Conservation (phyloP, 352 stramenopile species). For the Phytophthora uliginosa region DNA sequence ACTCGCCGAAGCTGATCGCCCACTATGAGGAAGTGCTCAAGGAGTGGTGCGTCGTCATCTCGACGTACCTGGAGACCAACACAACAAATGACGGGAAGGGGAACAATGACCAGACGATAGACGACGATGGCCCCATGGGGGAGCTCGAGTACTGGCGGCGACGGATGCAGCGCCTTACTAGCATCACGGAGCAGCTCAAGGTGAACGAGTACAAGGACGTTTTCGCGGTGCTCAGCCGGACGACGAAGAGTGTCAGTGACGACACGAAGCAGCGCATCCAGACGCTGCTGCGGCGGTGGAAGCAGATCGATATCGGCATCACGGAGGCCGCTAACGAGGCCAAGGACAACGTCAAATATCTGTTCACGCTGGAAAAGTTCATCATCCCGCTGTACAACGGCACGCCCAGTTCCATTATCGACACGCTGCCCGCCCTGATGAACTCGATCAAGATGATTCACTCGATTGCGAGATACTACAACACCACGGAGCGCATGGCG, state of each 20-base stretch:
- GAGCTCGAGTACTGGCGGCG: conserved; percentile 98
- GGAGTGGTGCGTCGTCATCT: conserved; percentile 98
- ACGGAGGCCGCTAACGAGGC: conserved; percentile 98
- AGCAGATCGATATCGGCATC: conserved; percentile 99
- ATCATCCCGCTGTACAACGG: conserved; percentile 92
- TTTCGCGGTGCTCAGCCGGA: conserved; percentile 92
- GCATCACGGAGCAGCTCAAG: conserved; percentile 99
- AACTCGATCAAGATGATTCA: conserved; percentile 99
- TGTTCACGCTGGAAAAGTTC: conserved; percentile 99
- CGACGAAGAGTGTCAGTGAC: conserved; percentile 87
- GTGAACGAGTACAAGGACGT: conserved; percentile 97
- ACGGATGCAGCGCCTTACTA: conserved; percentile 98
- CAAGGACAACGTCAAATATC: conserved; percentile 99
- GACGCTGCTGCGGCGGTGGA: conserved; percentile 96
- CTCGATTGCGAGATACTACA: conserved; percentile 99
- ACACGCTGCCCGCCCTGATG: conserved; percentile 98
- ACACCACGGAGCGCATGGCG: conserved; percentile 98
- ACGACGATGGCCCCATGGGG: conserved; percentile 95
- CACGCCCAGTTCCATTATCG: conserved; percentile 97
- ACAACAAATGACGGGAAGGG: conserved; percentile 70
- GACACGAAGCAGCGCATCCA: conserved; percentile 95
- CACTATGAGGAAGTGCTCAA: conserved; percentile 98
- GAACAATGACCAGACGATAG: conserved; percentile 73
- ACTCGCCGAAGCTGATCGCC: conserved; percentile 92
- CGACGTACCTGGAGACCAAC: conserved; percentile 94